Base-by-base conservation (phyloP, 2,329 filamentous ascomycete genomes). In the Hypoxylon sp. region DNA sequence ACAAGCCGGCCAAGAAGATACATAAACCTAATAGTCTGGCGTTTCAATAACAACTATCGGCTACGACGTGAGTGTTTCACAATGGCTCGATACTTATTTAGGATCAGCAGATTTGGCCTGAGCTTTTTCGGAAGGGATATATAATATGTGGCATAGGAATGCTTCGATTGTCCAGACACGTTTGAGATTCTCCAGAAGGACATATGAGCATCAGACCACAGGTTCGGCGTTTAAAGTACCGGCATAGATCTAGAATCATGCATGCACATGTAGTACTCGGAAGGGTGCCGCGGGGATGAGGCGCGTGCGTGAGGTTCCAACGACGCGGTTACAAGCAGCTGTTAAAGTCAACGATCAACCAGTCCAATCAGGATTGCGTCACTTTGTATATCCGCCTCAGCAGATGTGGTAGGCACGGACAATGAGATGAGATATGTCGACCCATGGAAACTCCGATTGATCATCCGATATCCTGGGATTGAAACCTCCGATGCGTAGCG, bases 81-180 rank as follows among this genome's bases (percentile, higher is more conserved):
- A 25, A 30, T 68, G 65, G 56, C 60, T 63, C 38, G 58, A 65
- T 43, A 43, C 9, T 48, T 48, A 43, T 57, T 57, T 30, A 38
- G 13, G 25, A 56, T 69, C 66, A 58, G 63, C 55, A 60, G 66
- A 66, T 66, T 66, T 32, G 34, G 49, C n/a, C 52, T 50, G n/a
- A n/a, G 30, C 45, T 36, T 30, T 14, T 6, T 17, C 14, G 17
- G 17, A 23, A 23, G 32, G 48, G 45, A 61, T 51, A 58, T 9
- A 48, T 13, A 63, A 28, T 30, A 17, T 25, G 32, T 50, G 19
- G 13, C 23, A 56, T 38, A 19, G n/a, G 25, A 59, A 13, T 7
- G 9, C 17, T 28, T 17, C 10, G 55, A 55, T 25, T 28, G 30
- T 19, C 48, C 32, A 46, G 25, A 49, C 30, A 48, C 43, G 48